Base-by-base conservation (phyloP, 306 rosid genomes). In the Malus sylvestris region DNA sequence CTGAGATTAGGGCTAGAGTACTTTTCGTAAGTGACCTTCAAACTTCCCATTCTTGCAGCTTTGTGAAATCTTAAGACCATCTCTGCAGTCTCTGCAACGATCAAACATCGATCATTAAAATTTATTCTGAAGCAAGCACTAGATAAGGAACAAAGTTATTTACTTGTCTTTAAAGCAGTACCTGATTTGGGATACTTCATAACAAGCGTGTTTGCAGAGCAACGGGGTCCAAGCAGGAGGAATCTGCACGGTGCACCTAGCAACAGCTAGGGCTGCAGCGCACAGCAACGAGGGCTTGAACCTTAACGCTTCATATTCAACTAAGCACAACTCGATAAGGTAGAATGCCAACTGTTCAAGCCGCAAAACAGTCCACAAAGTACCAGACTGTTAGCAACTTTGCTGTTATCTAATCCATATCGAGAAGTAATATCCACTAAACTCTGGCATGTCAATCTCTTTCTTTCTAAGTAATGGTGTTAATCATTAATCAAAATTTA, bases 201-300 rank as follows among this genome's bases (percentile, higher is more conserved):
- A 23, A 71, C 84, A 90, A 4, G 96, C 81, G 70, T 94, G 98
- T 81, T 82, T 91, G 58, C 79, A 84, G 69, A 94, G 96, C 67
- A 91, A 52, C 2, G 90, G 89, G 11, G 89, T 89, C 98, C 98
- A 94, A 72, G 88, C 65, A 55, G 93, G 95, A 80, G 76, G 73
- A 55, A 90, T 84, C 80, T 81, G 81, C 76, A 92, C 69, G 67
- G 96, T 90, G 74, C 91, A 88, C 40, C 97, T 90, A 59, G 97
- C 97, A 77, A 90, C 87, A 83, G 86, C 90, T 76, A 95, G 79
- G 25, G 97, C 97, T 55, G 98, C 93, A 72, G 98, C 98, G 83
- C 93, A 90, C 29, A 95, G 78, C 87, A 95, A 63, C 1, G 98
- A 95, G 25, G 97, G 83, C 85, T 87, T 90, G 85, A 90, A 92